Percentiles rank a stretch among this genome's conserved stretches.
phyloP scores from a whole-genome alignment of 192 early-diverging fungal species.

The Umbelopsis isabellina region DNA sequence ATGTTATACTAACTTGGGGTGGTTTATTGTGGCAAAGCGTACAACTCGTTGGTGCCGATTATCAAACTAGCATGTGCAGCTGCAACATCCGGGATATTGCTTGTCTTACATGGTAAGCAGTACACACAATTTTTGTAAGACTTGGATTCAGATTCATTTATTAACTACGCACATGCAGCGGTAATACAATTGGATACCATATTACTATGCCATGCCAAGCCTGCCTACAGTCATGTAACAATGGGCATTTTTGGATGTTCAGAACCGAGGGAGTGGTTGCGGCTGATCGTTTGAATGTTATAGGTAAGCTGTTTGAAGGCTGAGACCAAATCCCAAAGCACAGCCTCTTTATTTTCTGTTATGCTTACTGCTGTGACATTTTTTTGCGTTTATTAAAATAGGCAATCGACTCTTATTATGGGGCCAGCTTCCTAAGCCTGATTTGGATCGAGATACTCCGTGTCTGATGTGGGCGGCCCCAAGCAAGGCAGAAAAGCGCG shows the following conservation, averaged over 20 bases:
- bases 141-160: not conserved
- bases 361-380: not conserved
- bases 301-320: not conserved
- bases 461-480: not conserved
- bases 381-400: conserved; percentile 9
- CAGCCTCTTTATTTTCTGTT: conserved; percentile 2
- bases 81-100: conserved; percentile 75
- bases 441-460: conserved; percentile 17
- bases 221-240: conserved; percentile 91
- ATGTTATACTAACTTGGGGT: conserved; percentile 9
- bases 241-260: conserved; percentile 99
- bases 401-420: conserved; percentile 17
- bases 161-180: conserved; percentile 39
- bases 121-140: not conserved
- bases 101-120: conserved; percentile 66
- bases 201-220: conserved; percentile 83
- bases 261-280: conserved; percentile 71
- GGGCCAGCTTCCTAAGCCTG: conserved; percentile 16
- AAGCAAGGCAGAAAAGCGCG: not conserved
- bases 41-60: conserved; percentile 72
- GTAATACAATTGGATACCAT: conserved; percentile 80
- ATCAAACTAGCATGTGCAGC: conserved; percentile 69
- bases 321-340: not conserved
- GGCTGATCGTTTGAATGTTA: conserved; percentile 51
- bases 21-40: conserved; percentile 44